Evolutionary conservation across 768 basidiomycete species (phyloP).

Genomic region (Udeniomyces megalosporus): DNA sequence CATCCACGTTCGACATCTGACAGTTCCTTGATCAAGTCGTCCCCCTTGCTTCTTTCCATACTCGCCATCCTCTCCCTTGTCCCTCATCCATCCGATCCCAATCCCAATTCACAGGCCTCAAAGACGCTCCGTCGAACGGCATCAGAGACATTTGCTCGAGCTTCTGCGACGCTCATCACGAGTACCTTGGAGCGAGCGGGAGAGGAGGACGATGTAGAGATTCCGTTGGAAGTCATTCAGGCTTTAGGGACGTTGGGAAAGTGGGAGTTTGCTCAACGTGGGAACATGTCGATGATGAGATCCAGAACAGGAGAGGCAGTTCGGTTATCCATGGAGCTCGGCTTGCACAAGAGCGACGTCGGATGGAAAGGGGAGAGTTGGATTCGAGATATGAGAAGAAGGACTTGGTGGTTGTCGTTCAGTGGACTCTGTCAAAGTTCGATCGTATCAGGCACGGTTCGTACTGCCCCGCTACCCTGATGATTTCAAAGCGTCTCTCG

Average conservation of each 20-base stretch:
- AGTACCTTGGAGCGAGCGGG: conserved; percentile 4
- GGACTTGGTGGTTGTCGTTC: conserved; percentile 13
- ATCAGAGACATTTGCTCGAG: not conserved
- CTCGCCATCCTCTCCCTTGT: conserved; percentile 9
- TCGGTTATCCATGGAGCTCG: conserved; percentile 5
- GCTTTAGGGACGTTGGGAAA: not conserved
- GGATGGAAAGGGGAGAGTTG: not conserved
- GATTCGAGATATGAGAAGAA: conserved; percentile 6
- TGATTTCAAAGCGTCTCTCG: not conserved
- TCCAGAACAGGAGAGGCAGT: not conserved
- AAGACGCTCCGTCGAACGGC: not conserved
- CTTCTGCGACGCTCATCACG: not conserved
- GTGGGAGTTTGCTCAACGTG: conserved; percentile 7
- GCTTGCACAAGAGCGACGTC: conserved; percentile 1
- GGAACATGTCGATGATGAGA: not conserved
- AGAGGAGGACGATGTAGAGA: not conserved
- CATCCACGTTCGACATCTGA: no score
- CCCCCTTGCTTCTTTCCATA: conserved; percentile 4
- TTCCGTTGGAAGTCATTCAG: conserved; percentile 2
- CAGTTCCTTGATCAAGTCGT: not conserved
- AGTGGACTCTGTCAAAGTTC: not conserved
- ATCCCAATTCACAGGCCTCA: not conserved
- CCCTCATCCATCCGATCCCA: not conserved
- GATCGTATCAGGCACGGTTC: not conserved
- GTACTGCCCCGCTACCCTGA: not conserved